phyloP scores from a whole-genome alignment of 192 early-diverging fungal genomes.

The Coemansia sp. region DNA sequence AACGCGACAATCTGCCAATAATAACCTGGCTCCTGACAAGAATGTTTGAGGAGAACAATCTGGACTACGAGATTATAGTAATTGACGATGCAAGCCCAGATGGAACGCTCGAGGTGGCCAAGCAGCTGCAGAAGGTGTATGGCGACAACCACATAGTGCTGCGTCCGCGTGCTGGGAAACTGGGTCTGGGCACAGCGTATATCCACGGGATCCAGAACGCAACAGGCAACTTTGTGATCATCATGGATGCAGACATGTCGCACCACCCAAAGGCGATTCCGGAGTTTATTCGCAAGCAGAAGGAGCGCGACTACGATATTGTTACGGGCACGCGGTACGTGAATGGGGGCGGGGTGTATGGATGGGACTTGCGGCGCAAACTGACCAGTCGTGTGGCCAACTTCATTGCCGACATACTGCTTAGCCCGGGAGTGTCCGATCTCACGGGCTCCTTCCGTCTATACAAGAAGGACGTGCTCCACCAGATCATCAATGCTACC shows the following conservation, averaged over 20 bases:
- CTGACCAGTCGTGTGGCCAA: conserved; percentile 97
- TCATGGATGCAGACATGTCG: conserved; percentile 99
- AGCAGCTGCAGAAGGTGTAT: conserved; percentile 83
- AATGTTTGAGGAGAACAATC: conserved; percentile 77
- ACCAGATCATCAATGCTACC: conserved; percentile 81
- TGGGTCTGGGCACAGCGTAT: conserved; percentile 95
- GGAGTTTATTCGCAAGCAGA: conserved; percentile 88
- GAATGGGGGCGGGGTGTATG: conserved; percentile 90
- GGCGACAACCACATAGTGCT: conserved; percentile 87
- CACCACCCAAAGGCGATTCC: conserved; percentile 99
- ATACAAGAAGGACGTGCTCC: conserved; percentile 91
- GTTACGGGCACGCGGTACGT: conserved; percentile 94
- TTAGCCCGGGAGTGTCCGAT: conserved; percentile 90
- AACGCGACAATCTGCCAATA: conserved; percentile 94
- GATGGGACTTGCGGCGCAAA: conserved; percentile 96
- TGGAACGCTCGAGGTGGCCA: conserved; percentile 91
- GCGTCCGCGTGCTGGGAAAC: conserved; percentile 92
- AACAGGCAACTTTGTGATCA: conserved; percentile 94
- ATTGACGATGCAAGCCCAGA: conserved; percentile 97
- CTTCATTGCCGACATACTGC: conserved; percentile 83
- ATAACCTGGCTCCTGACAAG: conserved; percentile 91
- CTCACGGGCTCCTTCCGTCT: conserved; percentile 94
- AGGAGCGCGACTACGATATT: conserved; percentile 82
- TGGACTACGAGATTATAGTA: conserved; percentile 96
- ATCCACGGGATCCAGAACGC: conserved; percentile 92